phyloP scores from a whole-genome alignment of 768 basidiomycete genomes.

The Rhodotorula kratochvilovae region DNA sequence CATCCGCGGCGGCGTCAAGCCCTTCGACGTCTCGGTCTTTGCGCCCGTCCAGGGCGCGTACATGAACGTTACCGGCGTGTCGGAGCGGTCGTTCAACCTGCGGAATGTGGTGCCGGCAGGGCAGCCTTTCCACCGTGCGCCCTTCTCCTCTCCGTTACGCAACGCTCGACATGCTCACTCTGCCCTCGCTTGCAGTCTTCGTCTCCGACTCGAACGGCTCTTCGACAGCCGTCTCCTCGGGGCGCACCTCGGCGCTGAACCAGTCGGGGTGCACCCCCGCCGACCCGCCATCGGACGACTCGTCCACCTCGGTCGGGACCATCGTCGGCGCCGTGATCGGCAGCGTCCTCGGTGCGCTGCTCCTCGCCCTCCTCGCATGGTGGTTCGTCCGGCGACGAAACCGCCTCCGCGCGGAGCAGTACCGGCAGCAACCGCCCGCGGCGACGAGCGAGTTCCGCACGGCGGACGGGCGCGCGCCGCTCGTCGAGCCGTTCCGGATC shows the following conservation, averaged over 20 bases:
- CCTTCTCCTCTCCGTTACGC: background rate
- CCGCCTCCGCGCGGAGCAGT: background rate
- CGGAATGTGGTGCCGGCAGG: constrained; percentile 19
- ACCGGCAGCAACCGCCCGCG: constrained; percentile 4
- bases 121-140: constrained; percentile 21
- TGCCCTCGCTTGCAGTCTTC: constrained; percentile 12
- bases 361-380: constrained; percentile 24
- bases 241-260: constrained; percentile 13
- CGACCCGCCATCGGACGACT: background rate
- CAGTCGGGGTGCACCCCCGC: constrained; percentile 3
- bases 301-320: constrained; percentile 7
- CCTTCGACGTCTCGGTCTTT: constrained; percentile 23
- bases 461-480: constrained; percentile 29
- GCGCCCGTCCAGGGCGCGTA: constrained; percentile 10
- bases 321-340: constrained; percentile 34
- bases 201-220: constrained; percentile 23
- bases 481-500: constrained; percentile 31
- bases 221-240: background rate
- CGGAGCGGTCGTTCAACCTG: constrained; percentile 1
- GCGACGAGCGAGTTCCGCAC: constrained; percentile 27
- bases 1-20: constrained; percentile 11
- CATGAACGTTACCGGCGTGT: constrained; percentile 21
- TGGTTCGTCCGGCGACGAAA: constrained; percentile 11
- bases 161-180: background rate
- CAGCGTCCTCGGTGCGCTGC: constrained; percentile 13